Percentiles rank a stretch among this genome's conserved stretches.
Evolutionary conservation across 2,329 filamentous ascomycete species (phyloP).

Genomic region (Xylariaceae sp.): DNA sequence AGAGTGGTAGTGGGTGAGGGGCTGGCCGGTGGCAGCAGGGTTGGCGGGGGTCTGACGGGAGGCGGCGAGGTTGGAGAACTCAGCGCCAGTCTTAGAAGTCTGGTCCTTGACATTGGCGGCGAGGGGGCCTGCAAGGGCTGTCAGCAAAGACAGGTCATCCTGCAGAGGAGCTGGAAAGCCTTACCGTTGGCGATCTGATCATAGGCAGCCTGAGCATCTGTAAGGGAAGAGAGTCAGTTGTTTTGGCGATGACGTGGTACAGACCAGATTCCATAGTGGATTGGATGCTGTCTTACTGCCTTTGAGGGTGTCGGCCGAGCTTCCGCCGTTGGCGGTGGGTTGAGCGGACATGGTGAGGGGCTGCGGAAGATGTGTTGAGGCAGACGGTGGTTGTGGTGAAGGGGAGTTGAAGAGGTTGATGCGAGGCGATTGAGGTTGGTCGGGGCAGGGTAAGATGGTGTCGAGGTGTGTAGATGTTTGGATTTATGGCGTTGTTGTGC

Average conservation of each 20-base stretch:
- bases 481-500: no score
- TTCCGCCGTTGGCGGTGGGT: slow-evolving; percentile 45
- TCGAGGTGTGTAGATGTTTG: no score
- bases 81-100: slow-evolving; percentile 49
- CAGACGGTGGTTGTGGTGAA: no score
- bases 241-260: slow-evolving; percentile 9
- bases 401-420: no score
- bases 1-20: slow-evolving; percentile 66
- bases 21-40: slow-evolving; percentile 57
- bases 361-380: slow-evolving; percentile 13
- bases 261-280: slow-evolving; percentile 22
- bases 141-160: slow-evolving; percentile 4
- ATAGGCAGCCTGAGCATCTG: slow-evolving; percentile 49
- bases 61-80: slow-evolving; percentile 56
- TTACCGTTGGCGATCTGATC: slow-evolving; percentile 46
- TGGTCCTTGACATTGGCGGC: slow-evolving; percentile 57
- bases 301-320: slow-evolving; percentile 45
- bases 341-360: slow-evolving; percentile 38
- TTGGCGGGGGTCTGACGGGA: slow-evolving; percentile 51
- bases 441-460: no score
- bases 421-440: no score
- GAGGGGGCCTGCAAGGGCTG: slow-evolving; percentile 47
- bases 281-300: slow-evolving; percentile 45
- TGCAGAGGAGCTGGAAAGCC: slow-evolving; percentile 10
- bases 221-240: slow-evolving; percentile 26